Conservation (phyloP, 441 rosid genomes). For the Euphorbia celastroides region DNA sequence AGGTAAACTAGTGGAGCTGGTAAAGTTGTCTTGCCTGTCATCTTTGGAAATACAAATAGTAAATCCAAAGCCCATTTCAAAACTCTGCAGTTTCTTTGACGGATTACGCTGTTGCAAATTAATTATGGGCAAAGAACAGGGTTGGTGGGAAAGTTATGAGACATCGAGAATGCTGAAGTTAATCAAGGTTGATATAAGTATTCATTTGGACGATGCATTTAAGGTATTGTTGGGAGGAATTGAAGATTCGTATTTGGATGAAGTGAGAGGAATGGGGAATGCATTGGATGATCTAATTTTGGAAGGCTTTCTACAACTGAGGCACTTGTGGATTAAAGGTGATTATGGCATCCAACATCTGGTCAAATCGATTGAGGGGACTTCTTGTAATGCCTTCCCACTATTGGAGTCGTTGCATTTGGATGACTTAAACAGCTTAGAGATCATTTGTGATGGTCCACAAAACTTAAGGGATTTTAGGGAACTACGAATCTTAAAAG, state of each 20-base stretch:
- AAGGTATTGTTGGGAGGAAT: background rate
- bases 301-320: conserved; percentile 18
- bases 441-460: conserved; percentile 7
- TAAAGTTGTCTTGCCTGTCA: conserved; percentile 1
- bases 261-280: background rate
- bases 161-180: conserved; percentile 16
- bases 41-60: conserved; percentile 12
- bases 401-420: background rate
- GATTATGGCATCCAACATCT: conserved; percentile 3
- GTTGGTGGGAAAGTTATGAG: background rate
- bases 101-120: background rate
- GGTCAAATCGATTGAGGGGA: background rate
- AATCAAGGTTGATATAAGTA: background rate
- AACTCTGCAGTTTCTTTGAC: background rate
- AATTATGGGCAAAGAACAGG: conserved; percentile 5
- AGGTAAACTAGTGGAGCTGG: conserved; percentile 14
- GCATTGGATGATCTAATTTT: conserved; percentile 1
- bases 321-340: conserved; percentile 9
- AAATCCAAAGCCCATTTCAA: conserved; percentile 8
- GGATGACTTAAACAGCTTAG: background rate
- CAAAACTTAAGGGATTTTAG: background rate
- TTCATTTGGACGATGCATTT: background rate
- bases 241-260: conserved; percentile 10
- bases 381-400: background rate
- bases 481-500: conserved; percentile 5